These are phyloP conservation scores for Bipolaris zeicola DNA, from an alignment of 2,329 filamentous ascomycete genomes.

Conservation along the genomic window DNA sequence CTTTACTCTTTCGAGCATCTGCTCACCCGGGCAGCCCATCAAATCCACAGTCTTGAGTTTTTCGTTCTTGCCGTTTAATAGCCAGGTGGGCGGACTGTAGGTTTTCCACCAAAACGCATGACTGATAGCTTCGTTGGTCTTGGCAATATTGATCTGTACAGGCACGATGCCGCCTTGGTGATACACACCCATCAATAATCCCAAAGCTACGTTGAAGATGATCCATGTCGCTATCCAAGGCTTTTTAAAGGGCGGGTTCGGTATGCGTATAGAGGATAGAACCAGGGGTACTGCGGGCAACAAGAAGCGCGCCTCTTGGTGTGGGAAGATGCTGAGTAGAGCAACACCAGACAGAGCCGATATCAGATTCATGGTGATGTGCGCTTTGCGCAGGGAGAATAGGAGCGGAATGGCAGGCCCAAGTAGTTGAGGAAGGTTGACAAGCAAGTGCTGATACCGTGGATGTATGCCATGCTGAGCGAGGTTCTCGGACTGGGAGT, in stretches of 20 bases:
- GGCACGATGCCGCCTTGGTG: slow-evolving; percentile 81
- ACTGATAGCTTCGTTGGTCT: slow-evolving; percentile 67
- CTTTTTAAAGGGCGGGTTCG: slow-evolving; percentile 58
- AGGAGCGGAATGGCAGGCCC: slow-evolving; percentile 58
- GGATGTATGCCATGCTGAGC: slow-evolving; percentile 60
- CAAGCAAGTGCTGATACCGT: slow-evolving; percentile 57
- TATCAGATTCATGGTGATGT: slow-evolving; percentile 64
- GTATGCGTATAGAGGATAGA: slow-evolving; percentile 72
- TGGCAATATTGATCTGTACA: slow-evolving; percentile 74
- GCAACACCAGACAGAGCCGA: slow-evolving; percentile 75
- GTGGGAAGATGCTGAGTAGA: slow-evolving; percentile 74
- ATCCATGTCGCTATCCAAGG: slow-evolving; percentile 67
- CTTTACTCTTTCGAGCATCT: slow-evolving; percentile 64
- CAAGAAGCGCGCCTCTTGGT: slow-evolving; percentile 81
- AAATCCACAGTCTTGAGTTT: slow-evolving; percentile 73
- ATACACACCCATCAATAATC: slow-evolving; percentile 77
- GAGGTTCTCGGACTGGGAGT: slow-evolving; percentile 55
- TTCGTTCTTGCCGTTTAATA: slow-evolving; percentile 76
- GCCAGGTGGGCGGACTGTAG: slow-evolving; percentile 80
- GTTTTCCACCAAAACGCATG: slow-evolving; percentile 85
- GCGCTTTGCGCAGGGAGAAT: slow-evolving; percentile 56
- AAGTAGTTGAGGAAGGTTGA: slow-evolving; percentile 60
- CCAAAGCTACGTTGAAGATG: slow-evolving; percentile 70
- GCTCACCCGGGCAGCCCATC: slow-evolving; percentile 70
- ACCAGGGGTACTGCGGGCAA: slow-evolving; percentile 78